Conservation (phyloP, 2,329 filamentous ascomycete species). For the Ceratocystis colombiana region DNA sequence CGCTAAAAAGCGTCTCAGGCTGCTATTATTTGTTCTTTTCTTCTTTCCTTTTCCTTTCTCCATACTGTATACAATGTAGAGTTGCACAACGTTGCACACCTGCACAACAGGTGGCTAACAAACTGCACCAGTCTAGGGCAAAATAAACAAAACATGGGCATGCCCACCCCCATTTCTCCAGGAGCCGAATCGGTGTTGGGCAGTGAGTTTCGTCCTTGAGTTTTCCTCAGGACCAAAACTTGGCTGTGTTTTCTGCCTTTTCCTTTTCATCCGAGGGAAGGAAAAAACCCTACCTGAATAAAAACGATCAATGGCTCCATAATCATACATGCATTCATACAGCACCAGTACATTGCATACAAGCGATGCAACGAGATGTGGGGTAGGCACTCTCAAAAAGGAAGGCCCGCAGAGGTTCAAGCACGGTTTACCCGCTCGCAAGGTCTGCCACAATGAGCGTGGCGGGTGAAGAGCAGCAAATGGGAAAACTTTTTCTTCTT, state of each 20-base stretch:
- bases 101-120: not conserved
- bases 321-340: not conserved
- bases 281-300: too few relatives aligned
- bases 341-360: not conserved
- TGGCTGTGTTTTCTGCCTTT: too few relatives aligned
- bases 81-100: conserved; percentile 5
- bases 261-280: too few relatives aligned
- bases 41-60: not conserved
- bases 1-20: not conserved
- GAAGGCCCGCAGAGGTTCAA: not conserved
- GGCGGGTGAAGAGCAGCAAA: not conserved
- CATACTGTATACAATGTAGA: not conserved
- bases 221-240: too few relatives aligned
- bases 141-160: not conserved
- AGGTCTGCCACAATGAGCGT: too few relatives aligned
- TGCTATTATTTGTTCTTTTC: too few relatives aligned
- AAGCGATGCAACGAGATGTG: not conserved
- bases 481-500: not conserved
- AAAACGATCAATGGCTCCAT: not conserved
- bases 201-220: too few relatives aligned
- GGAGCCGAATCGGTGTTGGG: too few relatives aligned
- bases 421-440: conserved; percentile 1
- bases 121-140: not conserved
- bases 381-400: not conserved
- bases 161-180: not conserved